Evolutionary conservation across 1,284 basidiomycete genomes (phyloP), one percentile per base, ranked within the genome.

Genomic region (Moniliella sp.): DNA sequence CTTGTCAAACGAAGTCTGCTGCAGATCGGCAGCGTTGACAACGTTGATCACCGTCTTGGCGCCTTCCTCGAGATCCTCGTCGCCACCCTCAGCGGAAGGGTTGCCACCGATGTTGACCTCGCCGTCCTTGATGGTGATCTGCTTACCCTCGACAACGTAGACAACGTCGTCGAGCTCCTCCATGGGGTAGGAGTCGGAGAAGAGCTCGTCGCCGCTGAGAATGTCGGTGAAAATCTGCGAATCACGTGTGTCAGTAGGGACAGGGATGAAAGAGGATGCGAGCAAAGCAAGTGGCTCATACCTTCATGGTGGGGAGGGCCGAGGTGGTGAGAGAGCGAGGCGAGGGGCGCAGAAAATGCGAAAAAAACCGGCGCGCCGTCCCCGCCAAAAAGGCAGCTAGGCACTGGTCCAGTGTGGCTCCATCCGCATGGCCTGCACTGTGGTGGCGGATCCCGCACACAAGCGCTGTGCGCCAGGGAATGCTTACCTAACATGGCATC

Each of bases 21-120:
- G 73, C 42, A 99, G 76, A 56, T 84, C 77, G 75, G 88, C 86
- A 31, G 83, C 81, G 69, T 84, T 66, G 40, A 76, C 76, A 48
- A 97, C 69, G 65, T 97, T 84, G 75, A 86, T 97, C 61, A 91
- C 77, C 43, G 51, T 45, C 43, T 48, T 27, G 18, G 73, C 69
- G 46, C 78, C 81, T 11, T 79, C 76, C 61, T 83, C 86, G 38
- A 91, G 63, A 18, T 68, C 69, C 45, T 97, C 91, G 2, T 74
- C 75, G 31, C 65, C 64, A 39, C 93, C 91, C 67, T 97, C 91
- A 23, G 76, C 69, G 33, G 88, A 63, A 15, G 58, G 56, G 50
- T 59, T 61, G 33, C 37, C 59, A 75, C 88, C 88, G 57, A 93
- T 97, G 64, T 99, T 75, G 45, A 97, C 66, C 48, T 86, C 76